Evolutionary conservation across 352 stramenopile genomes (phyloP).

Genomic region (Phytophthora fragariaefolia): DNA sequence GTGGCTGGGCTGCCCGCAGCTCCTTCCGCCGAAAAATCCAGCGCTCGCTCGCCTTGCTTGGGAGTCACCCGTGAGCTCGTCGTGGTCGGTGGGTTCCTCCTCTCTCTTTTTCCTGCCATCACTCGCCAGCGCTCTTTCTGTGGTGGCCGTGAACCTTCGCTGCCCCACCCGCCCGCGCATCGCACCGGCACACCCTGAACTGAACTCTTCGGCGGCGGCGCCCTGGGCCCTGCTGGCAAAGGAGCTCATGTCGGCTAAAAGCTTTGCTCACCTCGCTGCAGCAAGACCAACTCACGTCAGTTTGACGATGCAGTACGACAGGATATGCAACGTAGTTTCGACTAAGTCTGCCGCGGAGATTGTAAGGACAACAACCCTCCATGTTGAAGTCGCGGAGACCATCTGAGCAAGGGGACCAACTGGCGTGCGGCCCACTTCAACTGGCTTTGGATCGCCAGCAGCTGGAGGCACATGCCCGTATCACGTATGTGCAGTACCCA

Average conservation of each 20-base stretch:
- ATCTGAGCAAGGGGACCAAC: background rate
- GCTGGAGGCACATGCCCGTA: background rate
- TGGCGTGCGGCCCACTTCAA: background rate
- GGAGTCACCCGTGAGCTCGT: too few relatives aligned
- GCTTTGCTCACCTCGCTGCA: too few relatives aligned
- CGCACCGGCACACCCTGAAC: slow-evolving; percentile 21
- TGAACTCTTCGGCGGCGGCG: slow-evolving; percentile 17
- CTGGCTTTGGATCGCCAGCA: slow-evolving; percentile 2
- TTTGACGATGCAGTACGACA: too few relatives aligned
- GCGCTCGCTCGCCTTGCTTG: background rate
- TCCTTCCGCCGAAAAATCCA: slow-evolving; percentile 30
- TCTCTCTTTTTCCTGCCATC: background rate
- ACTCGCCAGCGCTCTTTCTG: background rate
- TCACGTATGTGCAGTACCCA: too few relatives aligned
- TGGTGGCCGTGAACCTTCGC: slow-evolving; percentile 22
- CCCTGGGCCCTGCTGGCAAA: background rate
- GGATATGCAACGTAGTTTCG: background rate
- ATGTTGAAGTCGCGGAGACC: background rate
- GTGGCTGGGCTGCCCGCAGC: too few relatives aligned
- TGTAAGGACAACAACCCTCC: background rate
- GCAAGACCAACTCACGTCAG: too few relatives aligned
- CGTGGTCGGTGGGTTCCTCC: too few relatives aligned
- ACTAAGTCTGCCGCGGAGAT: background rate
- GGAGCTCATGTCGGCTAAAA: background rate
- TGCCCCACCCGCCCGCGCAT: slow-evolving; percentile 14